Percentiles rank a stretch among this genome's conserved stretches.
Conservation (phyloP, 2,329 filamentous ascomycete genomes). For the Epichloe sp. region DNA sequence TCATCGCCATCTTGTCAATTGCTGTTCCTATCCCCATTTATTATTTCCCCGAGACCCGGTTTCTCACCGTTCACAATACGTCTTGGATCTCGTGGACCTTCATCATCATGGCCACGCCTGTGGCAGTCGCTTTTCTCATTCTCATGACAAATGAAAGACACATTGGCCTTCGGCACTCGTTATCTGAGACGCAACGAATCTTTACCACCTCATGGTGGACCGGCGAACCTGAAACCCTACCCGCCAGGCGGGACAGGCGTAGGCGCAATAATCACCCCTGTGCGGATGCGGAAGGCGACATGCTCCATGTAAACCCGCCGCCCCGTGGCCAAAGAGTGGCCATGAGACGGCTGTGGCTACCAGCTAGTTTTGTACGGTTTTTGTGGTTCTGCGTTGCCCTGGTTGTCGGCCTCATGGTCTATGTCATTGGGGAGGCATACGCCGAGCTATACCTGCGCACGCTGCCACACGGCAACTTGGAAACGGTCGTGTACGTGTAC, state of each 20-base stretch:
- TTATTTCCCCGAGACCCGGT: conserved; percentile 36
- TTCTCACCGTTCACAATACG: conserved; percentile 49
- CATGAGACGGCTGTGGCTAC: conserved; percentile 42
- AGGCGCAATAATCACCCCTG: conserved; percentile 15
- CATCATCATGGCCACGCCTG: conserved; percentile 55
- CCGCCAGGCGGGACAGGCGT: conserved; percentile 24
- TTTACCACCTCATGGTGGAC: conserved; percentile 56
- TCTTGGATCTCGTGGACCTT: conserved; percentile 59
- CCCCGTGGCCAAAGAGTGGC: conserved; percentile 21
- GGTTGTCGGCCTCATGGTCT: conserved; percentile 48
- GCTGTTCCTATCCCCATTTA: conserved; percentile 48
- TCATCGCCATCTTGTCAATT: conserved; percentile 48
- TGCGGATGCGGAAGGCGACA: conserved; percentile 26
- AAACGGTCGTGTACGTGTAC: conserved; percentile 58
- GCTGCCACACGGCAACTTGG: conserved; percentile 50
- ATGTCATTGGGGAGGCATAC: conserved; percentile 55
- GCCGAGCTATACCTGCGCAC: conserved; percentile 56
- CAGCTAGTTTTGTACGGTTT: conserved; percentile 54
- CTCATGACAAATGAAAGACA: conserved; percentile 52
- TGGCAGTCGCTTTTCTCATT: conserved; percentile 51
- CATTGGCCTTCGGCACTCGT: conserved; percentile 43
- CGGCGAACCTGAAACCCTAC: conserved; percentile 37
- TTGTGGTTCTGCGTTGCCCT: conserved; percentile 57
- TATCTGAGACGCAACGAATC: conserved; percentile 54
- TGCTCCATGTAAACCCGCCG: conserved; percentile 13